Evolutionary conservation across 805 yeast species (phyloP).

Genomic region (Suhomyces xylopsoci): DNA sequence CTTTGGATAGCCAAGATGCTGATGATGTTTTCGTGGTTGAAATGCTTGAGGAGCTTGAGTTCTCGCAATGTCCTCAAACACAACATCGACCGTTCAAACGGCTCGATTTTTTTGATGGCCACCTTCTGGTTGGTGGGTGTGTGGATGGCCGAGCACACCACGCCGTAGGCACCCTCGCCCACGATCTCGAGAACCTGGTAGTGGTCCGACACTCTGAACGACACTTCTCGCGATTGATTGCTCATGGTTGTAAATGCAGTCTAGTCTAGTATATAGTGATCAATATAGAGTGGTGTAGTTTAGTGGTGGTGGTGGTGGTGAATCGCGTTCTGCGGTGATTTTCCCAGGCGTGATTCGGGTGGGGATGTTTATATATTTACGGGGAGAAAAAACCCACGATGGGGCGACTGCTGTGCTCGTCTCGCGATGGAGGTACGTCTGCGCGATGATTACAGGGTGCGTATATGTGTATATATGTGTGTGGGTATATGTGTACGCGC

Average conservation of each 20-base stretch:
- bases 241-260: not conserved
- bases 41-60: constrained; percentile 81
- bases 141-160: constrained; percentile 87
- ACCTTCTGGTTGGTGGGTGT: constrained; percentile 82
- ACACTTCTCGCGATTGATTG: constrained; percentile 25
- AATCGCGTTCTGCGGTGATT: not conserved
- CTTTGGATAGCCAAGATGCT: constrained; percentile 85
- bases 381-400: not conserved
- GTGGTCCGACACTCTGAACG: constrained; percentile 85
- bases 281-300: too few species aligned
- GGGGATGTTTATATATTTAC: not conserved
- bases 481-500: not conserved
- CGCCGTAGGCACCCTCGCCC: constrained; percentile 97
- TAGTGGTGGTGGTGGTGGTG: not conserved
- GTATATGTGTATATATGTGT: too few species aligned
- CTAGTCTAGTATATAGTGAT: not conserved
- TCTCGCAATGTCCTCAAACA: constrained; percentile 88
- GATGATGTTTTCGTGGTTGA: constrained; percentile 91
- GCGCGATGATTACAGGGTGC: not conserved
- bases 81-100: constrained; percentile 85
- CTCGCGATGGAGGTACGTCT: not conserved
- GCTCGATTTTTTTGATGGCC: constrained; percentile 94
- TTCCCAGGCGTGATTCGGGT: not conserved
- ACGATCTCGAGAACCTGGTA: constrained; percentile 81
- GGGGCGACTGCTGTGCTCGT: not conserved